phyloP scores from a whole-genome alignment of 805 yeast species.

The Maudiozyma barnettii region DNA sequence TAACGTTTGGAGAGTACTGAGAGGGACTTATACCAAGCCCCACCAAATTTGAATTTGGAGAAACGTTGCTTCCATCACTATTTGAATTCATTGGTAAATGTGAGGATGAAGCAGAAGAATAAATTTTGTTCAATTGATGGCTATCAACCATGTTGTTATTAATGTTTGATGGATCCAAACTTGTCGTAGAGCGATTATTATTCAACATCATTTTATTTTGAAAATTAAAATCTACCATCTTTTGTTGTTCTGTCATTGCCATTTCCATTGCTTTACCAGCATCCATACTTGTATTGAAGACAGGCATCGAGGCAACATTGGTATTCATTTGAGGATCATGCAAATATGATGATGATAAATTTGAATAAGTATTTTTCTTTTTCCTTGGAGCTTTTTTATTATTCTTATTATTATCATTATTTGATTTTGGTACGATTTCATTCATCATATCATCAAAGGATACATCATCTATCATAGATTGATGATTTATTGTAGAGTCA shows the following conservation, averaged over 20 bases:
- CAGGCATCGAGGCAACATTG: conserved; percentile 5
- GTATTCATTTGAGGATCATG: conserved; percentile 1
- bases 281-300: conserved; percentile 3
- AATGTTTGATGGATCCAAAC: background rate
- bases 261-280: background rate
- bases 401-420: conserved; percentile 1
- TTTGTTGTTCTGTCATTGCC: background rate
- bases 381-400: background rate
- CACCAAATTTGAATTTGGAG: background rate
- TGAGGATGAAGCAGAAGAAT: background rate
- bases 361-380: background rate
- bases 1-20: background rate
- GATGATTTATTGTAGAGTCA: background rate
- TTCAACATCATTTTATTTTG: background rate
- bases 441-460: conserved; percentile 1
- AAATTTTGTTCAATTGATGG: background rate
- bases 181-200: background rate
- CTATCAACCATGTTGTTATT: background rate
- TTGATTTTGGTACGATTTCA: conserved; percentile 22
- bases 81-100: background rate
- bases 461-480: background rate
- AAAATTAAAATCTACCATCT: background rate
- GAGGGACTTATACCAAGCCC: conserved; percentile 1
- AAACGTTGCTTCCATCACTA: background rate
- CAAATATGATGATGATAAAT: background rate